These are phyloP conservation scores for Hydnomerulius pinastri DNA, from an alignment of 768 basidiomycete genomes.

Conservation along the genomic window DNA sequence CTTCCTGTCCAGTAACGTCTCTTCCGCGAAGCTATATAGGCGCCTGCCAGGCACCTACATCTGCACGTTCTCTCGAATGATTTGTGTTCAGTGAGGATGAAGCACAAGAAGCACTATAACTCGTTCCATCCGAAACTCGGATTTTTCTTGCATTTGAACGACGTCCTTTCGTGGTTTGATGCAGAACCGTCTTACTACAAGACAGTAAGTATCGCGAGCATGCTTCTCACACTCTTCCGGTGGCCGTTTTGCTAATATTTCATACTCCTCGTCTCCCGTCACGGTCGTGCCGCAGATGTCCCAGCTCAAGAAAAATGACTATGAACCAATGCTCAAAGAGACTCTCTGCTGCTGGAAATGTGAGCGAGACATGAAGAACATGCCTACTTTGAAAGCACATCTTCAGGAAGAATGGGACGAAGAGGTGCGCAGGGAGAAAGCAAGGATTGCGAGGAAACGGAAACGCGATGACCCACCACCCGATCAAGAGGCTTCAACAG, in stretches of 20 bases:
- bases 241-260: conserved; percentile 1
- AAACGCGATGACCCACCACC: conserved; percentile 26
- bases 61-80: conserved; percentile 86
- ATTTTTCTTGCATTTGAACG: conserved; percentile 77
- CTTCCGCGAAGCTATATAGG: not conserved
- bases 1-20: not conserved
- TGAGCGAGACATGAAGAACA: conserved; percentile 59
- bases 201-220: conserved; percentile 39
- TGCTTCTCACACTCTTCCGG: not conserved
- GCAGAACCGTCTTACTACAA: conserved; percentile 56
- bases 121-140: conserved; percentile 84
- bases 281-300: conserved; percentile 47
- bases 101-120: conserved; percentile 90
- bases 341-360: conserved; percentile 74
- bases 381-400: conserved; percentile 75
- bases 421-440: conserved; percentile 43
- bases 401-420: conserved; percentile 73
- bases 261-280: not conserved
- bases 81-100: conserved; percentile 65
- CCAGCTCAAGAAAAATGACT: conserved; percentile 49
- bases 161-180: conserved; percentile 84
- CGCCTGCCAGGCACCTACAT: conserved; percentile 66
- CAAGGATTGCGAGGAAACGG: conserved; percentile 42
- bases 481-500: not conserved
- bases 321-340: conserved; percentile 69